Base-by-base conservation (phyloP, 2,329 filamentous ascomycete species). In the Fusarium drepaniforme region DNA sequence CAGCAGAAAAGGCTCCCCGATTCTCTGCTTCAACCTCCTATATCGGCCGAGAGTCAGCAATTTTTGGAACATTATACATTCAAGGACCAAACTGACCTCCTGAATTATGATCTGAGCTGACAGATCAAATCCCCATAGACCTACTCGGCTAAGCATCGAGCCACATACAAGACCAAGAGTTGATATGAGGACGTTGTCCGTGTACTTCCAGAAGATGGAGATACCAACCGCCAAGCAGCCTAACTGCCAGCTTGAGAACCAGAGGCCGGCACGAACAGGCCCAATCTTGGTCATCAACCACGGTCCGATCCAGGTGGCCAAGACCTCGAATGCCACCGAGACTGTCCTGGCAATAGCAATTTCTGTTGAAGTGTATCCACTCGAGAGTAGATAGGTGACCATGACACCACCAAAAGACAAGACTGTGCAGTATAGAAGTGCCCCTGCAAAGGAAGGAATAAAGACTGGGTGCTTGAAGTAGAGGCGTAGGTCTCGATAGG, bases 241-340 rank as follows among this genome's bases (percentile, higher is more conserved):
- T n/a, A 92, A 84, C 78, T 95, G 92, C 89, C 91, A 93, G 66
- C 88, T 91, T 12, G 92, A 79, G 72, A 90, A 91, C 93, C 93
- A 95, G 4, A 95, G 85, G 0, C 93, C 93, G 0, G 89, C 87
- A n/a, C 93, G 85, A 9, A 94, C 84, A 1, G 87, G 83, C 0
- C 91, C 90, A 44, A 92, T 87, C 44, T 81, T 82, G 3, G 75
- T 76, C 85, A 91, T 91, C 16, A 92, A 79, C 65, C 83, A 82
- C 0, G 91, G 91, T 0, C 88, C 90, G 0, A 88, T 79, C 86
- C 89, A 92, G 0, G 92, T 93, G 0, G 91, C 90, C 9, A 84
- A 83, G 4, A 93, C 81, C 78, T 93, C 92, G 60, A 90, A 86
- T 4, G 86, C 66, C 1, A 89, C 88, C 35, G 88, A 87, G 6